Conservation (phyloP, 805 yeast genomes). For the Saccharomycopsis javanensis region DNA sequence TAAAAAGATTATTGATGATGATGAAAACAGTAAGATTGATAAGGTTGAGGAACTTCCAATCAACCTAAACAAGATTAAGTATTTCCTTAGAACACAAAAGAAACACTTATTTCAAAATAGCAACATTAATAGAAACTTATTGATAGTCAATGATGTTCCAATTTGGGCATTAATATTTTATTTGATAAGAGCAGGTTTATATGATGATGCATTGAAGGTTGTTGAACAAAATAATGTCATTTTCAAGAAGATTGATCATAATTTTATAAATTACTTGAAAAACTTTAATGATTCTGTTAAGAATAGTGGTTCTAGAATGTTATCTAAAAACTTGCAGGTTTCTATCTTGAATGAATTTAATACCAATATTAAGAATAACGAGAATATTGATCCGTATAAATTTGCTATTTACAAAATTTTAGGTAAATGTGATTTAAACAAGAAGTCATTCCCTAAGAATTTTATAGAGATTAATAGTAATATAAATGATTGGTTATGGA, state of each 20-base stretch:
- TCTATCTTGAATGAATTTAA: conserved; percentile 72
- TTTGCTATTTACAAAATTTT: conserved; percentile 83
- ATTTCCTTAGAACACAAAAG: conserved; percentile 42
- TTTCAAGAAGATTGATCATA: conserved; percentile 75
- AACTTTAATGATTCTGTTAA: conserved; percentile 46
- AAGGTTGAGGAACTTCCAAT: conserved; percentile 60
- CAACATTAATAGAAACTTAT: conserved; percentile 45
- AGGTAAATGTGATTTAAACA: conserved; percentile 76
- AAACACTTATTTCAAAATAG: conserved; percentile 33
- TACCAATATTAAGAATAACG: conserved; percentile 62
- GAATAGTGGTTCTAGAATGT: conserved; percentile 32
- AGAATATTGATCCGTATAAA: conserved; percentile 77
- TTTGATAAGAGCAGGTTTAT: conserved; percentile 73
- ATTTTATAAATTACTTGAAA: conserved; percentile 71
- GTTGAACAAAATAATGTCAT: conserved; percentile 54
- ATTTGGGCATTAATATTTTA: conserved; percentile 92
- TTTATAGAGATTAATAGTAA: conserved; percentile 45
- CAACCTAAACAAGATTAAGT: conserved; percentile 58
- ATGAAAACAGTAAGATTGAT: conserved; percentile 2
- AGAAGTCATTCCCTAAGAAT: conserved; percentile 55
- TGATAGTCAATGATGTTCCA: conserved; percentile 72
- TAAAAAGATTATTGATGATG: conserved; percentile 27
- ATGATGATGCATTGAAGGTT: conserved; percentile 66
- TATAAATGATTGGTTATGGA: conserved; percentile 96
- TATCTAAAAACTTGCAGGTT: conserved; percentile 60